phyloP scores from a whole-genome alignment of 2,329 filamentous ascomycete species.

The Seiridium cupressi region DNA sequence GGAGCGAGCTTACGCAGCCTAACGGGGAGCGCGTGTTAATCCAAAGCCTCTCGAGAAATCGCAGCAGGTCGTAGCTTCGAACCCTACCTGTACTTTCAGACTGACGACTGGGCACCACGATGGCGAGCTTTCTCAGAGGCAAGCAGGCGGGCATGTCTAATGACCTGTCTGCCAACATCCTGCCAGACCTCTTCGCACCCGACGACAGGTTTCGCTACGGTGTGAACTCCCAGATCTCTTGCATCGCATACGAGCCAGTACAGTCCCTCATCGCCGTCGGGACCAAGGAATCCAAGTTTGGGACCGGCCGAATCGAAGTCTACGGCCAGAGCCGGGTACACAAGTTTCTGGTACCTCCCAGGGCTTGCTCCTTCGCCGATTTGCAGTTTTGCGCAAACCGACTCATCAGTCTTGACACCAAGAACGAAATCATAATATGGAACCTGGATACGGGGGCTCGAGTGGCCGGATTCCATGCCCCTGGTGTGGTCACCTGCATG shows the following conservation, averaged over 20 bases:
- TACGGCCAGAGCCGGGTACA: slow-evolving; percentile 80
- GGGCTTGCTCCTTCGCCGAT: slow-evolving; percentile 70
- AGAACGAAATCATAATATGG: slow-evolving; percentile 83
- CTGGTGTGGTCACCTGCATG: slow-evolving; percentile 71
- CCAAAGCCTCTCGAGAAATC: not conserved
- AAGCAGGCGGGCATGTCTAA: slow-evolving; percentile 93
- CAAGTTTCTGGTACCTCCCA: slow-evolving; percentile 68
- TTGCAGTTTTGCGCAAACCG: slow-evolving; percentile 86
- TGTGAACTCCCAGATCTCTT: slow-evolving; percentile 74
- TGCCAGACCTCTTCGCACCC: slow-evolving; percentile 73
- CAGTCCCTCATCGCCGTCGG: slow-evolving; percentile 92
- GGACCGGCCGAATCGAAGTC: slow-evolving; percentile 83
- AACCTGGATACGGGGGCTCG: slow-evolving; percentile 70
- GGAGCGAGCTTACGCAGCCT: not conserved
- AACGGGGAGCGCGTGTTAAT: not conserved
- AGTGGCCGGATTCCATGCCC: slow-evolving; percentile 69
- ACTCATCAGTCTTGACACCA: slow-evolving; percentile 79
- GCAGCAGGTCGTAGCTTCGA: not conserved
- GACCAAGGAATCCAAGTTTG: slow-evolving; percentile 83
- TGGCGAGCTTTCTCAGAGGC: slow-evolving; percentile 85
- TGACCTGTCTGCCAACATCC: slow-evolving; percentile 82
- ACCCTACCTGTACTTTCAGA: not conserved
- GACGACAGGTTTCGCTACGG: slow-evolving; percentile 84
- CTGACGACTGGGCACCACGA: slow-evolving; percentile 33
- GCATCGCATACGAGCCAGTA: slow-evolving; percentile 86